Evolutionary conservation across 2,329 filamentous ascomycete genomes (phyloP).

Genomic region (Pyrenophora graminea): DNA sequence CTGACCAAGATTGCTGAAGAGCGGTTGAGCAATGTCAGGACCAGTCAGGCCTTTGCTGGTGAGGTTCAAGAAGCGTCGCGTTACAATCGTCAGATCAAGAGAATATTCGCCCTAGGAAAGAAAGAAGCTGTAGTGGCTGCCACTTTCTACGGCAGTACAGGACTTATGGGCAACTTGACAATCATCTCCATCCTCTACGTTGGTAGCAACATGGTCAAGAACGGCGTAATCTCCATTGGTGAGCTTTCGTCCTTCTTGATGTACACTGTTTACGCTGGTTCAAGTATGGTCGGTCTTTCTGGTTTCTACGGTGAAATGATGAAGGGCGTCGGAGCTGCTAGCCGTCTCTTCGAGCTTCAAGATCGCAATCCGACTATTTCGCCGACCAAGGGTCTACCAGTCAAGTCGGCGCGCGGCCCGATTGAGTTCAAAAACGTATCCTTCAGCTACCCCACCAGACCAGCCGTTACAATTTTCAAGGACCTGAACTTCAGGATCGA

Average conservation of each 20-base stretch:
- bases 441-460: conserved; percentile 92
- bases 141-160: conserved; percentile 84
- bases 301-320: conserved; percentile 98
- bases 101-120: conserved; percentile 87
- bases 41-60: conserved; percentile 92
- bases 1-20: conserved; percentile 98
- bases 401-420: conserved; percentile 81
- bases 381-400: conserved; percentile 79
- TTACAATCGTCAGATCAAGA: conserved; percentile 90
- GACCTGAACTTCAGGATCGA: conserved; percentile 88
- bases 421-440: conserved; percentile 85
- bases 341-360: conserved; percentile 91
- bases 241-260: conserved; percentile 97
- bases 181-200: conserved; percentile 88
- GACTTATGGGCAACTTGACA: conserved; percentile 94
- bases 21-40: conserved; percentile 93
- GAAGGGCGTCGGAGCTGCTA: conserved; percentile 98
- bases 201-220: conserved; percentile 86
- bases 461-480: conserved; percentile 89
- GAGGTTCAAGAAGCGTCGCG: conserved; percentile 87
- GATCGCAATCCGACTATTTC: conserved; percentile 85
- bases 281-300: conserved; percentile 89
- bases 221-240: conserved; percentile 83
- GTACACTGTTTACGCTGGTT: conserved; percentile 88
- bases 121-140: conserved; percentile 86